Evolutionary conservation across 2,329 filamentous ascomycete genomes (phyloP), one percentile per base, ranked within the genome.

Genomic region (Sporothrix pseudoabietina): DNA sequence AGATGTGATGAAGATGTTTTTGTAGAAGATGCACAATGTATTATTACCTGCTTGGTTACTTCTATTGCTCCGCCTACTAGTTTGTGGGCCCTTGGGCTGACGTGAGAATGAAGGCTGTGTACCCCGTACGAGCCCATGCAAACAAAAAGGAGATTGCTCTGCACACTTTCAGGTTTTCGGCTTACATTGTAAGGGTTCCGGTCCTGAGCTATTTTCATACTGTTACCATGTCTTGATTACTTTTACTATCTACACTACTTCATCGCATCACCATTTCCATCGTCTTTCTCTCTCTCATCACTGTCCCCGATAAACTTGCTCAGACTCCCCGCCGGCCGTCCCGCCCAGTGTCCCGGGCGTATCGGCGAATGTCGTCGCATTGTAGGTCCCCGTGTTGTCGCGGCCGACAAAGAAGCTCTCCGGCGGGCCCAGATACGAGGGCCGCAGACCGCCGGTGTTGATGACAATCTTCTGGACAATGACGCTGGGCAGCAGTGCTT

Each of bases 391-490:
- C 55, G 79, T 69, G 73, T 77, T 71, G 71, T 85, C 83, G 30
- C 82, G 78, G 0, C 84, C 84, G 1, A 84, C 78, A 12, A 84
- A 76, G 74, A 86, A 87, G 70, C 85, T 88, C 82, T 88, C 86
- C 0, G 87, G 87, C 4, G 87, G 87, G 0, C 87, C 87, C 2
- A 89, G 79, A 76, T 88, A 89, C 68, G 85, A 87, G 19, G 82
- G 79, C 71, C 86, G 79, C 1, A 88, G 83, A 6, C 87, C 87
- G 1, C 87, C 88, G 32, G 89, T 76, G 76, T 89, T 82, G 8
- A 89, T 76, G 0, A 89, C 82, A 52, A 89, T 80, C 82, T 88
- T 89, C 78, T 89, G 86, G 54, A 89, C 81, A 5, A 88, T 77
- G 0, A 89, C 81, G 39, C 85, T 85, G 0, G 86, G 85, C 77